A percentile compares a stretch with the other conserved stretches of the same genome.
Conservation (phyloP, 2,329 filamentous ascomycete genomes). For the Pochonia chlamydosporia region DNA sequence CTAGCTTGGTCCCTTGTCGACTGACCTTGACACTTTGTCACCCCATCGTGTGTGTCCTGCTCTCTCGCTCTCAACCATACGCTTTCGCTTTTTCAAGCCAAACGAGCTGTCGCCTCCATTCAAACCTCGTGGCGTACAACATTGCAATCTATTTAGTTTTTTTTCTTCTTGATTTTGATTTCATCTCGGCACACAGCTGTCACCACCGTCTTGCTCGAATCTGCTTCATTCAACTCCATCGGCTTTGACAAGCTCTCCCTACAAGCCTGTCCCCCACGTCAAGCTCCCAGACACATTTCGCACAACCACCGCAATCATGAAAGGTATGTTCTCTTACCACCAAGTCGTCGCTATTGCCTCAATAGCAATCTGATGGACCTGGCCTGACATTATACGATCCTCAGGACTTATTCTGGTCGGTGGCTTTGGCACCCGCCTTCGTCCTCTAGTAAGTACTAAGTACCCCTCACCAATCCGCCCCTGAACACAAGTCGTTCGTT, state of each 20-base stretch:
- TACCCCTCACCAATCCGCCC: background rate
- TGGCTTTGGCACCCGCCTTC: slow-evolving; percentile 96
- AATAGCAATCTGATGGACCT: background rate
- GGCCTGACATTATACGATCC: slow-evolving; percentile 13
- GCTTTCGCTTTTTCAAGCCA: background rate
- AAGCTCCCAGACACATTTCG: background rate
- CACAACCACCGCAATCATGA: background rate
- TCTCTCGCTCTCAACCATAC: background rate
- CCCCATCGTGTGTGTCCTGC: too few species aligned
- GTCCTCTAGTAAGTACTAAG: slow-evolving; percentile 71
- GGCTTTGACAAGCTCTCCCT: background rate
- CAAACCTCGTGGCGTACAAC: background rate
- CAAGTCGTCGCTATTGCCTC: background rate
- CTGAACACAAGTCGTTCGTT: background rate
- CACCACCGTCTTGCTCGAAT: too few species aligned
- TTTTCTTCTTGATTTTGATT: background rate
- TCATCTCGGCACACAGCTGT: background rate
- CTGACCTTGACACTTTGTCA: background rate
- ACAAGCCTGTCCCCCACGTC: background rate
- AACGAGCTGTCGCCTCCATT: background rate
- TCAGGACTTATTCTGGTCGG: slow-evolving; percentile 96
- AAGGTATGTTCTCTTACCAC: background rate
- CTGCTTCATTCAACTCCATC: too few species aligned
- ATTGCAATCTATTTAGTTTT: background rate
- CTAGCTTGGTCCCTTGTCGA: slow-evolving; percentile 9